A percentile compares a stretch with the other conserved stretches of the same genome.
phyloP scores from a whole-genome alignment of 306 rosid species.

The Fragaria ananassa region DNA sequence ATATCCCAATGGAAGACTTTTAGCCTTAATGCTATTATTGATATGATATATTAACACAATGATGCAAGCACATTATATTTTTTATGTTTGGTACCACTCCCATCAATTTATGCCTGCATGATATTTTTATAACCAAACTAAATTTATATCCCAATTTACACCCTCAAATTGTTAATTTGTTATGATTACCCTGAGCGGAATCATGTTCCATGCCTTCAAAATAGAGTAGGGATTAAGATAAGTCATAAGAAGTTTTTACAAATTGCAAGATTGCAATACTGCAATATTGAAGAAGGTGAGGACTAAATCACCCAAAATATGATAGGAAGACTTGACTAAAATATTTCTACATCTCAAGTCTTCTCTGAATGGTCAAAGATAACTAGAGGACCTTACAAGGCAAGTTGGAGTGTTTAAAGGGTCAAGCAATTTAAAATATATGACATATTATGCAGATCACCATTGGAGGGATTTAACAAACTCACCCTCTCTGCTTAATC shows the following conservation, averaged over 20 bases:
- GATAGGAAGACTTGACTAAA: constrained; percentile 10
- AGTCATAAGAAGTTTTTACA: not conserved
- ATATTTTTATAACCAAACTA: not conserved
- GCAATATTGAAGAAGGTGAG: not conserved
- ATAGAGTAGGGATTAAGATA: not conserved
- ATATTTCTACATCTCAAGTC: constrained; percentile 10
- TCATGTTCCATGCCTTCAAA: not conserved
- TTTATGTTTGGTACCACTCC: not conserved
- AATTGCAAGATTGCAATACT: not conserved
- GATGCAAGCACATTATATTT: constrained; percentile 2
- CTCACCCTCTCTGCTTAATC: not conserved
- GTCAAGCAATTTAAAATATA: not conserved
- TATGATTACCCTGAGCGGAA: not conserved
- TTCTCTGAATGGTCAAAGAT: constrained; percentile 1
- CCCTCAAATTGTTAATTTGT: not conserved
- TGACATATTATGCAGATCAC: not conserved
- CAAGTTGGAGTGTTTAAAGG: not conserved
- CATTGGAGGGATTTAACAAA: not conserved
- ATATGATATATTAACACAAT: not conserved
- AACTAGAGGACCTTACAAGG: not conserved
- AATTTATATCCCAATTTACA: not conserved
- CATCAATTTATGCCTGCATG: not conserved
- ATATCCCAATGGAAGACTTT: constrained; percentile 9
- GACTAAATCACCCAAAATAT: not conserved
- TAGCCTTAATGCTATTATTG: not conserved